Evolutionary conservation across 768 basidiomycete species (phyloP).

Genomic region (Pholiota microspora): DNA sequence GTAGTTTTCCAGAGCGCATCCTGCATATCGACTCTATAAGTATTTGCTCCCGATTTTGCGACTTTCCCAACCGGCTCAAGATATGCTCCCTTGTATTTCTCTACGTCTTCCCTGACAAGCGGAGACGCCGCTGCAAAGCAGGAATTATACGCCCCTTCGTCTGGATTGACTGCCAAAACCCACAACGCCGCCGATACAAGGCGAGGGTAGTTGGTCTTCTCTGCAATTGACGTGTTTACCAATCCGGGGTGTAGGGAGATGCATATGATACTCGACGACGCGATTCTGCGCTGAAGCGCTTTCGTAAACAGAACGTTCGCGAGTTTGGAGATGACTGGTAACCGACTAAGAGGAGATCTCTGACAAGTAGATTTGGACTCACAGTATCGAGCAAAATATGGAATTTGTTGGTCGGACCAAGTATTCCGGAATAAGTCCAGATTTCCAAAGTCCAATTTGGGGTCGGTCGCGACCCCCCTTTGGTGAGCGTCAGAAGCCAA

Average conservation of each 20-base stretch:
- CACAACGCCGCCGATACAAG: conserved; percentile 11
- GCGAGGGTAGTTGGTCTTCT: conserved; percentile 8
- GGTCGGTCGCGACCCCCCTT: conserved; percentile 14
- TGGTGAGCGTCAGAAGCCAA: conserved; percentile 20
- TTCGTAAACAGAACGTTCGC: conserved; percentile 40
- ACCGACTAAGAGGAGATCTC: background rate
- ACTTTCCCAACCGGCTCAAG: conserved; percentile 31
- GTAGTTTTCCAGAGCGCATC: conserved; percentile 36
- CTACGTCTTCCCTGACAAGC: conserved; percentile 27
- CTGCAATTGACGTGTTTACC: conserved; percentile 29
- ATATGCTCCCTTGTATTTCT: conserved; percentile 36
- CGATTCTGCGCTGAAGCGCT: conserved; percentile 41
- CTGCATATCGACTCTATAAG: conserved; percentile 28
- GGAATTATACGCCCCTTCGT: conserved; percentile 32
- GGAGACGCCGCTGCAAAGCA: conserved; percentile 38
- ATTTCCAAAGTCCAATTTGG: conserved; percentile 23
- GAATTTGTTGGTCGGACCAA: conserved; percentile 20
- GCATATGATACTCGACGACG: conserved; percentile 28
- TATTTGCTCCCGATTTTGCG: conserved; percentile 24
- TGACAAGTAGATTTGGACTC: conserved; percentile 4
- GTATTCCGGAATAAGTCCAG: conserved; percentile 28
- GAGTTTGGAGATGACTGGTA: conserved; percentile 43
- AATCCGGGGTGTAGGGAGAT: conserved; percentile 39
- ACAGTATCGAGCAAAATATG: conserved; percentile 23
- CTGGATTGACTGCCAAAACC: conserved; percentile 19